Conservation (phyloP, 1,284 basidiomycete species). For the Ceratobasidium theobromae region DNA sequence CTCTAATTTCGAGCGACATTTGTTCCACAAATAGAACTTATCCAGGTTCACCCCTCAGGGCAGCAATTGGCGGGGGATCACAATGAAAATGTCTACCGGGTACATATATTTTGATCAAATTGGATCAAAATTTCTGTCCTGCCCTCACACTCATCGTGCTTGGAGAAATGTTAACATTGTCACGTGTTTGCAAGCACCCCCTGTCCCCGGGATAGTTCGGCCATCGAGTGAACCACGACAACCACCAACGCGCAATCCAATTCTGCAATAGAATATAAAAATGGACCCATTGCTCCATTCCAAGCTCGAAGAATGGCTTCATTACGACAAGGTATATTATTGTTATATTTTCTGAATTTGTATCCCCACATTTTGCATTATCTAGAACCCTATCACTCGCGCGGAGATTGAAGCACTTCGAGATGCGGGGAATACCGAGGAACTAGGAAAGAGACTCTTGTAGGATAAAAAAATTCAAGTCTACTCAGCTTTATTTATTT, state of each 20-base stretch:
- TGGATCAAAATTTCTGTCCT: too few relatives aligned
- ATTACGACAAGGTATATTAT: slow-evolving; percentile 51
- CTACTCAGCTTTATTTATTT: slow-evolving; percentile 1
- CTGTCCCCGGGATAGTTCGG: too few relatives aligned
- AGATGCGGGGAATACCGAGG: slow-evolving; percentile 48
- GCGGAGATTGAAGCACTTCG: slow-evolving; percentile 57
- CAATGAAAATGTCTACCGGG: too few relatives aligned
- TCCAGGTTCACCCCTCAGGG: too few relatives aligned
- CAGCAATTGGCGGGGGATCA: too few relatives aligned
- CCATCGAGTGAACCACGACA: neutral
- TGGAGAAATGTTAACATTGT: too few relatives aligned
- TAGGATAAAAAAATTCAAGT: slow-evolving; percentile 38
- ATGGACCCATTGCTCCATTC: neutral
- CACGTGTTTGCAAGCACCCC: too few relatives aligned
- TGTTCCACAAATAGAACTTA: too few relatives aligned
- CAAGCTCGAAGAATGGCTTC: slow-evolving; percentile 52
- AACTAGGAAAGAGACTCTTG: slow-evolving; percentile 63
- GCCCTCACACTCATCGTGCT: too few relatives aligned
- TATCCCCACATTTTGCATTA: neutral
- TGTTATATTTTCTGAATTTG: neutral
- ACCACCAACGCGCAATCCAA: neutral
- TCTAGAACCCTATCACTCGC: slow-evolving; percentile 46
- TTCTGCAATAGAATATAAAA: neutral
- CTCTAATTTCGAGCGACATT: too few relatives aligned
- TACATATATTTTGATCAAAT: too few relatives aligned